Base-by-base conservation (phyloP, 176 grass and related monocot genomes). In the Cenchrus purpureus region DNA sequence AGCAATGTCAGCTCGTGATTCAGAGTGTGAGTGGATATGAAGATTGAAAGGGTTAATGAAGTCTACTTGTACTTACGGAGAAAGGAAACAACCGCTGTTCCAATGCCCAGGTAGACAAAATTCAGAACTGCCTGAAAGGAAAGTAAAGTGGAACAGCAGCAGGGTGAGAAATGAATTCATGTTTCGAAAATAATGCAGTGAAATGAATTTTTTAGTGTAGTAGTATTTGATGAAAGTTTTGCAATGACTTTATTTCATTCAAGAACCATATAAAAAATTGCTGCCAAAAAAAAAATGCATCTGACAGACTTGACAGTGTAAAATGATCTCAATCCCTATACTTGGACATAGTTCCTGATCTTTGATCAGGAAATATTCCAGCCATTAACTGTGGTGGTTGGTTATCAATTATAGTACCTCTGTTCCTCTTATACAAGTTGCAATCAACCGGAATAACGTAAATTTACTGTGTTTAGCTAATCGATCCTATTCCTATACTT, bases 101-200 rank as follows among this genome's bases (percentile, higher is more conserved):
- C 89, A 43, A 91, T 63, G 17, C 55, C 89, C 69, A 91, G 60
- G 74, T 91, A 91, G 57, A 91, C 89, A 80, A 91, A 91, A 44
- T 43, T 49, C 12, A 91, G 75, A 31, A 87, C 89, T 15, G 52
- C 89, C 89, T 91, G 76, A 43, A 79, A 73, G 78, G 79, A 10
- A 53, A 31, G 37, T 75, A 75, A 16, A 34, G 20, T 57, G 48
- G 63, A 60, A 29, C 44, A 74, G 53, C 10, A 69, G 22, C 1
- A 51, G 4, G 29, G 45, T 61, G 48, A 86, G 77, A 82, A 51
- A 65, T 64, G 22, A 17, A 11, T 20, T 55, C 20, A 25, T 72
- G 22, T 43, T 45, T 80, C 62, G 67, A 13, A 13, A 79, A 64
- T 25, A 77, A 62, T 44, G 57, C 12, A 68, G 75, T 59, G 58